These are phyloP conservation scores for Mycena olivaceomarginata DNA, from an alignment of 768 basidiomycete genomes.

Conservation along the genomic window DNA sequence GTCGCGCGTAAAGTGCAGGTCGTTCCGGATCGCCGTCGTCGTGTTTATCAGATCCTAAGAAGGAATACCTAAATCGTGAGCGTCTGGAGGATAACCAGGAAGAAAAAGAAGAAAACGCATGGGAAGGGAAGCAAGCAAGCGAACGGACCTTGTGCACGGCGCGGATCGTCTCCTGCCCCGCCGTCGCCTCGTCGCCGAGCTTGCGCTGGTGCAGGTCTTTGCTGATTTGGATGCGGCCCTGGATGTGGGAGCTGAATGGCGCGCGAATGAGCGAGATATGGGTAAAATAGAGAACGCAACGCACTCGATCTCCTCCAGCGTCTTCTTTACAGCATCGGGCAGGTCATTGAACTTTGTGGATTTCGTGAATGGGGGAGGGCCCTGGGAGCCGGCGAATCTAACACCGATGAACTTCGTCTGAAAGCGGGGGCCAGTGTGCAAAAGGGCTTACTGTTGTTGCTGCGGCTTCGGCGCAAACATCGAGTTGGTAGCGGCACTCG, in stretches of 20 bases:
- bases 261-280: constrained; percentile 36
- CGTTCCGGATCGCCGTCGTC: constrained; percentile 78
- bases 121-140: background rate
- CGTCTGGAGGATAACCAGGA: background rate
- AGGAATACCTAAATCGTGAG: background rate
- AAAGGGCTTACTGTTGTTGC: constrained; percentile 46
- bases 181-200: constrained; percentile 83
- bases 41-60: constrained; percentile 79
- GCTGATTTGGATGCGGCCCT: constrained; percentile 87
- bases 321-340: constrained; percentile 79
- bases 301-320: constrained; percentile 84
- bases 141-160: constrained; percentile 76
- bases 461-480: constrained; percentile 59
- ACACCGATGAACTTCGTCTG: background rate
- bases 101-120: background rate
- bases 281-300: constrained; percentile 44
- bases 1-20: constrained; percentile 80
- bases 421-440: background rate
- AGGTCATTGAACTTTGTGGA: constrained; percentile 90
- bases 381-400: constrained; percentile 31
- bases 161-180: constrained; percentile 82
- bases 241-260: constrained; percentile 75
- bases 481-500: constrained; percentile 14
- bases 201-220: constrained; percentile 87
- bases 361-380: constrained; percentile 67